phyloP scores from a whole-genome alignment of 441 rosid genomes.

The Euphorbia corollata region DNA sequence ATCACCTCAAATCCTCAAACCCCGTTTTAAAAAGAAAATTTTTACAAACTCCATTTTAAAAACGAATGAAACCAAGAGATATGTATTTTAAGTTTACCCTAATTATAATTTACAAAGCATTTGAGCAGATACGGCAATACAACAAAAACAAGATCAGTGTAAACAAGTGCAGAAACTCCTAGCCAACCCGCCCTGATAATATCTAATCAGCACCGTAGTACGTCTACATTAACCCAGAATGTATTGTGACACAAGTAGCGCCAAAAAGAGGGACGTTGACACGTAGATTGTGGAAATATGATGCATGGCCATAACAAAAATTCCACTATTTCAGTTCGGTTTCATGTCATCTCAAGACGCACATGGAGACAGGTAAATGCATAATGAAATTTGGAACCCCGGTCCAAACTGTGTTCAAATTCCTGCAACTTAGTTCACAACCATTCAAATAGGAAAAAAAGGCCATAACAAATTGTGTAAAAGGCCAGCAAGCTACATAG shows the following conservation, averaged over 20 bases:
- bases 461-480: too few relatives aligned
- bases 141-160: too few relatives aligned
- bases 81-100: too few relatives aligned
- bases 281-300: neutral
- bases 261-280: neutral
- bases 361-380: neutral
- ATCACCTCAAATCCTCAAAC: too few relatives aligned
- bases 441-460: conserved; percentile 2
- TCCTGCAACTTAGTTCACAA: neutral
- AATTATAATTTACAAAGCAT: too few relatives aligned
- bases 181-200: neutral
- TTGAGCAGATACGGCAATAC: too few relatives aligned
- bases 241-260: neutral
- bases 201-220: neutral
- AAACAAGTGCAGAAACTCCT: too few relatives aligned
- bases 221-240: neutral
- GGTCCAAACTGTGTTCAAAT: neutral
- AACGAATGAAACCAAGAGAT: too few relatives aligned
- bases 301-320: neutral
- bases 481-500: conserved; percentile 7
- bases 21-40: neutral
- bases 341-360: neutral
- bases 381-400: neutral
- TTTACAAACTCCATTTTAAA: too few relatives aligned
- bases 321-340: neutral